Evolutionary conservation across 768 basidiomycete species (phyloP).

Genomic region (Lactarius quietus): DNA sequence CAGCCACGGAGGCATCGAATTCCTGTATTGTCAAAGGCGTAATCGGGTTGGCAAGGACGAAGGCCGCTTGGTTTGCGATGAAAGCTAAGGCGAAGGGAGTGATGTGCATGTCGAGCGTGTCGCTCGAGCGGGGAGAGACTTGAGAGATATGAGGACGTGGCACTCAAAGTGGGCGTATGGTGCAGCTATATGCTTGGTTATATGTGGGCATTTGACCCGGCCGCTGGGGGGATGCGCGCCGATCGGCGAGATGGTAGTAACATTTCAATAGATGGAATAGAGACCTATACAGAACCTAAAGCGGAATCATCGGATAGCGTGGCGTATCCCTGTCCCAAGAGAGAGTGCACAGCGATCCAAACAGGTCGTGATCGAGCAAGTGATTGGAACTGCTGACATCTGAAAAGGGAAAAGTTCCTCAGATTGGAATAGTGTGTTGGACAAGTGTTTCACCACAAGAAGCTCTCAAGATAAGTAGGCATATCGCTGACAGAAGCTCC

Average conservation of each 20-base stretch:
- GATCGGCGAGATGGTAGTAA: neutral
- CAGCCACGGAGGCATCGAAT: neutral
- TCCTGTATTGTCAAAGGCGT: constrained; percentile 1
- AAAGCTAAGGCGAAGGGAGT: neutral
- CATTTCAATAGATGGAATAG: neutral
- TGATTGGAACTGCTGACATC: neutral
- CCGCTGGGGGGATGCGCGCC: neutral
- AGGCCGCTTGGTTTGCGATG: neutral
- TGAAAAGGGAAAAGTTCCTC: neutral
- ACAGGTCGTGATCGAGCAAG: neutral
- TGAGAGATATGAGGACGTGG: neutral
- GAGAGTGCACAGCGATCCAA: neutral
- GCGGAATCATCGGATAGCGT: too few relatives aligned
- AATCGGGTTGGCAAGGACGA: neutral
- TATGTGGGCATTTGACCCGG: neutral
- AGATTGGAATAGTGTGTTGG: neutral
- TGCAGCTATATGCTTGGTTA: too few relatives aligned
- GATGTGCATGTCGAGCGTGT: neutral
- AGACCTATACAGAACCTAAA: neutral
- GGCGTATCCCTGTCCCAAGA: neutral
- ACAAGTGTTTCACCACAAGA: neutral
- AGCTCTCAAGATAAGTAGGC: neutral
- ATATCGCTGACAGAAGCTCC: too few relatives aligned
- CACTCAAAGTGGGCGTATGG: neutral
- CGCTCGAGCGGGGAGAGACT: neutral